Evolutionary conservation across 2,329 filamentous ascomycete species (phyloP), one percentile per base, ranked within the genome.

Genomic region (Hymenoscyphus linearis): DNA sequence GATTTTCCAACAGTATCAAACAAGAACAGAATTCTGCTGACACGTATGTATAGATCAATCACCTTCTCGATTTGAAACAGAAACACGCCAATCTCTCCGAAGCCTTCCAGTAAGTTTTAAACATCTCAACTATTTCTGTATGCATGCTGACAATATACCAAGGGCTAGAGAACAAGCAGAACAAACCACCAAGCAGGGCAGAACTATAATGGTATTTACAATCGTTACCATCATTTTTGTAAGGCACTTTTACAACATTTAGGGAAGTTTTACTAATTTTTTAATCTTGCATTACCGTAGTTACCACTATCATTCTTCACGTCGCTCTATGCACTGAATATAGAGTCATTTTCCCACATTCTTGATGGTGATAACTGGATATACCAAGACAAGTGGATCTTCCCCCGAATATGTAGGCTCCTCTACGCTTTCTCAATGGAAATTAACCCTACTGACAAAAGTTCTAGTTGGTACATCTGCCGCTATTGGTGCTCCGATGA

Each of bases 31-130:
- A 22, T n/a, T 12, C n/a, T 47, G 10, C 5, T 47, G 12, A 47
- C 18, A 47, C 12, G 22, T 12, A 47, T 22, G 22, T 12, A 47
- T 52, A 52, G 44, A 25, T 52, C n/a, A 58, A 58, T 9, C 44
- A 58, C 35, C 56, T 58, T 10, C 40, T 58, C 9, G 44, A 58
- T 25, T 36, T 58, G 18, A 58, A 58, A 16, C 56, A 58, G 26
- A 52, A 58, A 26, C 25, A 58, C 26, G 44, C 56, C 27, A 58
- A 58, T 25, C 16, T 58, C 25, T 16, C 12, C 12, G 40, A 52
- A 22, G 56, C 44, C 6, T 50, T 13, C 10, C 44, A 50, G 40
- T 47, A n/a, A 47, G 40, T 47, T 25, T 13, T 12, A 22, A 22
- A 22, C 3, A 1, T 4, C 40, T 47, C 40, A 10, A 9, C 7